Conservation (phyloP, 2,329 filamentous ascomycete genomes). For the Fusarium duplospermum region DNA sequence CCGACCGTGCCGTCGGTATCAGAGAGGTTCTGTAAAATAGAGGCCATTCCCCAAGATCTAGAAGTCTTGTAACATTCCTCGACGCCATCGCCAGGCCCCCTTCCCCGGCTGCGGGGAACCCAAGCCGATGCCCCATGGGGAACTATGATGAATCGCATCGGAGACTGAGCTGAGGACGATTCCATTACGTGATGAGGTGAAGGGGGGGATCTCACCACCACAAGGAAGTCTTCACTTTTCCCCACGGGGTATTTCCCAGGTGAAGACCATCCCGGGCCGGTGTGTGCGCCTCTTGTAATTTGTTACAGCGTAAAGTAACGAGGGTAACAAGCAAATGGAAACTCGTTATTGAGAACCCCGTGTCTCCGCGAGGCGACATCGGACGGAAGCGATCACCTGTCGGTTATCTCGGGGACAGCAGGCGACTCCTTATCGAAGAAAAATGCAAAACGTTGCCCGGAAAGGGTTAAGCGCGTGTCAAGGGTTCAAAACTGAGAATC, state of each 20-base stretch:
- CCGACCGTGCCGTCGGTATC: neutral
- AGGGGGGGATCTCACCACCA: neutral
- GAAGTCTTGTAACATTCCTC: constrained; percentile 1
- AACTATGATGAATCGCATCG: constrained; percentile 11
- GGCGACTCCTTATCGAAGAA: constrained; percentile 30
- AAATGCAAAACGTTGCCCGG: constrained; percentile 38
- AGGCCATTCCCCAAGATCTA: neutral
- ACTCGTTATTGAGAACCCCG: neutral
- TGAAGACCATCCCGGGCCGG: constrained; percentile 24
- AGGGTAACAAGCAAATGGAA: neutral
- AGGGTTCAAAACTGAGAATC: constrained; percentile 32
- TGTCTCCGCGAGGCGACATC: neutral
- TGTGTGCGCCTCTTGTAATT: neutral
- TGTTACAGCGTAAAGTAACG: neutral
- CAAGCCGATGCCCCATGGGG: constrained; percentile 31
- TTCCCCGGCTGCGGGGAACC: constrained; percentile 26
- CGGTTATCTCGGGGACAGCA: constrained; percentile 33
- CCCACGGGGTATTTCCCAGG: constrained; percentile 27
- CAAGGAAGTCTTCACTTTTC: neutral
- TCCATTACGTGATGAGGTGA: constrained; percentile 36
- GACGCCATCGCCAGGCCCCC: neutral
- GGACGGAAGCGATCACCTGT: constrained; percentile 6
- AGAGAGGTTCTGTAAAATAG: neutral
- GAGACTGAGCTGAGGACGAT: neutral
- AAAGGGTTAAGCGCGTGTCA: constrained; percentile 23